Evolutionary conservation across 306 rosid genomes (phyloP), one percentile per base, ranked within the genome.

Genomic region (Cicer cuneatum): DNA sequence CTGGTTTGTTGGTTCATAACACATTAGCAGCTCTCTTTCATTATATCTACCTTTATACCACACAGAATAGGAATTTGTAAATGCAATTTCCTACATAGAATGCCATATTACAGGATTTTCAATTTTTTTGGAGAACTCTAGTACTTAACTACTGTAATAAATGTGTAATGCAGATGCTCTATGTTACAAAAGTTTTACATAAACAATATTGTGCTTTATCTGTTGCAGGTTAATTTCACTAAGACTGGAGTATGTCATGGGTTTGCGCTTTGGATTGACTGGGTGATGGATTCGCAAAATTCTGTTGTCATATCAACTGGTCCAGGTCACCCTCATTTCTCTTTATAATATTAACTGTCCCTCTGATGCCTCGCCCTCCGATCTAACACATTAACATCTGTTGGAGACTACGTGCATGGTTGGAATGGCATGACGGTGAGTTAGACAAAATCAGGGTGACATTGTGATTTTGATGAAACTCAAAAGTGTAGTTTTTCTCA

Each of bases 241-340:
- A 84, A 79, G 81, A 54, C 74, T 2, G 98, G 97, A 74, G 74
- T 76, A 75, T 93, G 98, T 80, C 97, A 93, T 71, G 97, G 96
- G 53, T 87, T 93, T 73, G 90, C 76, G 14, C 75, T 93, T 1
- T 91, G 98, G 98, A 87, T 93, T 83, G 97, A 91, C 81, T 93
- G 96, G 94, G 88, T 88, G 75, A 87, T 91, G 88, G 97, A 91
- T 89, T 79, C 78, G 49, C 87, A 88, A 77, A 85, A 80, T 48
- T 76, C 86, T 80, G 66, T 82, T 57, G 90, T 88, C 56, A 39
- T 91, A 45, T 87, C 90, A 56, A 93, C 96, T 13, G 96, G 98
- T 67, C 98, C 97, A 89, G 92, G 98, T 93, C 81, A 37, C 66
- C 18, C 75, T 75, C 57, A 40, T 33, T 57, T 66, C 51, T 48